Percentiles rank a stretch among this genome's conserved stretches.
phyloP scores from a whole-genome alignment of 2,329 filamentous ascomycete species.

The Esteya vermicola region DNA sequence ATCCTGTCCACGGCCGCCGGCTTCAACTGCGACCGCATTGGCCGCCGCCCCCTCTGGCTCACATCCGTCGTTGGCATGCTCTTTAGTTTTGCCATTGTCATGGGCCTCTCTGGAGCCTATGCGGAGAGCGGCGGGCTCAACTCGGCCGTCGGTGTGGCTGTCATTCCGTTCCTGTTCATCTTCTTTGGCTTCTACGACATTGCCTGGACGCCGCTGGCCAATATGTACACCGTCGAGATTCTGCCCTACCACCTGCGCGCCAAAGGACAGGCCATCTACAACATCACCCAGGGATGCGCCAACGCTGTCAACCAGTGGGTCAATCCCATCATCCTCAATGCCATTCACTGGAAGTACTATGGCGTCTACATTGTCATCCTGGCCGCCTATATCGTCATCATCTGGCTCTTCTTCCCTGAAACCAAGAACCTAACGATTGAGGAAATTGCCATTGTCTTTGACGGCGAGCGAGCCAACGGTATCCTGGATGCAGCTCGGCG shows the following conservation, averaged over 20 bases:
- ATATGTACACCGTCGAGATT: constrained; percentile 13
- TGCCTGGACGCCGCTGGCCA: not conserved
- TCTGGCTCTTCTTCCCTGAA: constrained; percentile 18
- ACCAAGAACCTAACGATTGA: too few relatives aligned
- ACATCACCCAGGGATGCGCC: constrained; percentile 12
- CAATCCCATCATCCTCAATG: constrained; percentile 22
- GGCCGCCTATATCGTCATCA: constrained; percentile 2
- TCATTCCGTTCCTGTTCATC: not conserved
- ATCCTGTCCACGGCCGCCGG: too few relatives aligned
- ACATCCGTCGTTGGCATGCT: not conserved
- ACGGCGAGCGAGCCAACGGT: too few relatives aligned
- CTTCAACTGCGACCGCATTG: not conserved
- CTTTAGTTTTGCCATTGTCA: not conserved
- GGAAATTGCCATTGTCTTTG: too few relatives aligned
- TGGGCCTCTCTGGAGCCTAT: not conserved
- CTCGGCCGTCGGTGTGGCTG: not conserved
- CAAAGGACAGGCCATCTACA: constrained; percentile 16
- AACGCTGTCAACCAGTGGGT: constrained; percentile 24
- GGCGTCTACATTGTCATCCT: constrained; percentile 18
- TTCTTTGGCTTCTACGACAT: not conserved
- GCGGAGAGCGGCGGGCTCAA: not conserved
- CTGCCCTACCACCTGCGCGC: constrained; percentile 22
- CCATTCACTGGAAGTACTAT: constrained; percentile 23
- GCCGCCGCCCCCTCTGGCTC: not conserved
- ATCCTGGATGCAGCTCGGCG: too few relatives aligned